Evolutionary conservation across 257 asterid genomes (phyloP).

Genomic region (Jasminum sambac): DNA sequence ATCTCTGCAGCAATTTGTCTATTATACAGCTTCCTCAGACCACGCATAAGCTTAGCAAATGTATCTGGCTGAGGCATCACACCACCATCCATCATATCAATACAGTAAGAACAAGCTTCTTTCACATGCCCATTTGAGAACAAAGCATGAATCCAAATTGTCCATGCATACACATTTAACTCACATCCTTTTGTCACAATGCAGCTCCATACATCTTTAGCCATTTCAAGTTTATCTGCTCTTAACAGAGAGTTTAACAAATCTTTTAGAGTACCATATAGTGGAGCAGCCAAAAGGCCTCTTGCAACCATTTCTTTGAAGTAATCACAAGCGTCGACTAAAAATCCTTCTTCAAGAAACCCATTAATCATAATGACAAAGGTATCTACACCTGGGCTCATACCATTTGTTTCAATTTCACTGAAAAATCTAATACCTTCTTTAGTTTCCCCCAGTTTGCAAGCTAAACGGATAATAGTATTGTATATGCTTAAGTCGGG

Average conservation of each 20-base stretch:
- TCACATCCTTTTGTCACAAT: slow-evolving; percentile 73
- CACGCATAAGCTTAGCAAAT: slow-evolving; percentile 80
- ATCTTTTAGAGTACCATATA: slow-evolving; percentile 75
- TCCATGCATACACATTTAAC: slow-evolving; percentile 82
- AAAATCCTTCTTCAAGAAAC: slow-evolving; percentile 54
- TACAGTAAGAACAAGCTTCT: slow-evolving; percentile 77
- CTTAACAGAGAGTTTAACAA: slow-evolving; percentile 71
- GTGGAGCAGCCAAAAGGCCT: slow-evolving; percentile 80
- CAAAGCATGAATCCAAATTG: slow-evolving; percentile 89
- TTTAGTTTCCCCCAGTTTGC: slow-evolving; percentile 72
- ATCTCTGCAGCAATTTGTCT: slow-evolving; percentile 85
- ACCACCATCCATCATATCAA: slow-evolving; percentile 91
- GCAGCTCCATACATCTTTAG: slow-evolving; percentile 82
- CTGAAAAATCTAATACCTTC: slow-evolving; percentile 57
- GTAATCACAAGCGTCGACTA: slow-evolving; percentile 80
- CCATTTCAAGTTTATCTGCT: slow-evolving; percentile 64
- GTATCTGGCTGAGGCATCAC: slow-evolving; percentile 98
- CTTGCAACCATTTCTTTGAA: slow-evolving; percentile 79
- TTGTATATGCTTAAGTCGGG: slow-evolving; percentile 68
- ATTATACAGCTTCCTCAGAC: slow-evolving; percentile 75
- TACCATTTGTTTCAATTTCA: slow-evolving; percentile 60
- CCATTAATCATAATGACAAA: slow-evolving; percentile 67
- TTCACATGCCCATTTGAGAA: slow-evolving; percentile 82
- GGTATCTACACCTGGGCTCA: slow-evolving; percentile 77
- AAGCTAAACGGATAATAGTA: slow-evolving; percentile 62